A percentile compares a stretch with the other conserved stretches of the same genome.
phyloP scores from a whole-genome alignment of 2,329 filamentous ascomycete genomes.

The Ambrosiella xylebori region DNA sequence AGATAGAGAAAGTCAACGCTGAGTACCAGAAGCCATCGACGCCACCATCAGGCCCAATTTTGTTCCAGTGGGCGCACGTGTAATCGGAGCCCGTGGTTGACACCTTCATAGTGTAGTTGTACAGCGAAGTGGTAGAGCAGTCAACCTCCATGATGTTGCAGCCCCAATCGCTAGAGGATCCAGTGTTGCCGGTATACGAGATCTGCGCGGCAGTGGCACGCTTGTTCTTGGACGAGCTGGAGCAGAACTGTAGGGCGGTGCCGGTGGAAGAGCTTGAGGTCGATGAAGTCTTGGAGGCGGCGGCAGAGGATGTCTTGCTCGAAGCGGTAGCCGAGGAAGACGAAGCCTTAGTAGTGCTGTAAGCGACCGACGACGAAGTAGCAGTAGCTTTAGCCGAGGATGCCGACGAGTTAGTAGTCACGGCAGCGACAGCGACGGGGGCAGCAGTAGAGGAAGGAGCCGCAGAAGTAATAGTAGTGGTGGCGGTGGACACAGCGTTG shows the following conservation, averaged over 20 bases:
- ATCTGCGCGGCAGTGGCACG: constrained; percentile 30
- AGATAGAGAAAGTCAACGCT: constrained; percentile 26
- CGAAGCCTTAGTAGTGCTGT: background rate
- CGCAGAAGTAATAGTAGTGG: constrained; percentile 14
- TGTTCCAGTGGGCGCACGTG: constrained; percentile 32
- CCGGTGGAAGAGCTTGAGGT: background rate
- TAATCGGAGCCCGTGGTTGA: constrained; percentile 21
- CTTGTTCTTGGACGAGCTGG: constrained; percentile 23
- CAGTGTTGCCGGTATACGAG: constrained; percentile 30
- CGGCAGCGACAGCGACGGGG: background rate
- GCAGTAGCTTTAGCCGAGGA: constrained; percentile 10
- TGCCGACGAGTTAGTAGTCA: constrained; percentile 4
- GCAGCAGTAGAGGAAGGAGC: constrained; percentile 13
- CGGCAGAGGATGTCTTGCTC: constrained; percentile 16
- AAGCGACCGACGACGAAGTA: background rate
- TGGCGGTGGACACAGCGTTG: constrained; percentile 15
- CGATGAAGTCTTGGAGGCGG: constrained; percentile 13
- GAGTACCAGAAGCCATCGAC: constrained; percentile 33
- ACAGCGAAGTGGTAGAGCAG: constrained; percentile 21
- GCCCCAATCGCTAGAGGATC: constrained; percentile 25
- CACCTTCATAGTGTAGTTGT: constrained; percentile 29
- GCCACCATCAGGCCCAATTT: constrained; percentile 28
- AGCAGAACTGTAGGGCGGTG: constrained; percentile 18
- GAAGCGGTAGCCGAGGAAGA: background rate
- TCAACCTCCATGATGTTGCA: constrained; percentile 35